Evolutionary conservation across 257 asterid genomes (phyloP).

Genomic region (Penstemon barbatus): DNA sequence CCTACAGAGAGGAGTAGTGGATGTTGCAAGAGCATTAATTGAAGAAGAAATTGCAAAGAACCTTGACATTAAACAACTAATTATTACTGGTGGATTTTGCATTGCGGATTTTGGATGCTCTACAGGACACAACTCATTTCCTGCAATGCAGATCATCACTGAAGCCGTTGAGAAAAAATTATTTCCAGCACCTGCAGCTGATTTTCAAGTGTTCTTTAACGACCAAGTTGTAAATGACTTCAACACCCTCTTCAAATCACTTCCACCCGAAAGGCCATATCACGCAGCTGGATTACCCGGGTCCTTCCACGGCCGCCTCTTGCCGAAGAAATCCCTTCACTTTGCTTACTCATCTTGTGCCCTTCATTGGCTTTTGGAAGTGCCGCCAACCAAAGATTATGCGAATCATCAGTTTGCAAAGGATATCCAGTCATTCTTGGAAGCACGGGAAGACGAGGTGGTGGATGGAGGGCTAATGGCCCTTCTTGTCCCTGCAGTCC

Average conservation of each 20-base stretch:
- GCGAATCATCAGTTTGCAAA: constrained; percentile 30
- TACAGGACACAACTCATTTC: constrained; percentile 51
- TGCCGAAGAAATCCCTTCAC: constrained; percentile 45
- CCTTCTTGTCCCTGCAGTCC: constrained; percentile 46
- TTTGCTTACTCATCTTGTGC: constrained; percentile 48
- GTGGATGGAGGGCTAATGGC: constrained; percentile 50
- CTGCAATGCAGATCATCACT: constrained; percentile 41
- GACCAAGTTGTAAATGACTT: constrained; percentile 48
- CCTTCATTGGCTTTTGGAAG: constrained; percentile 46
- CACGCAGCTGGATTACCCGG: constrained; percentile 53
- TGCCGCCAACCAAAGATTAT: constrained; percentile 42
- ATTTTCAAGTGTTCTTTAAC: constrained; percentile 48
- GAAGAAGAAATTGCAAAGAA: constrained; percentile 36
- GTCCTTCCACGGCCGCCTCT: constrained; percentile 41
- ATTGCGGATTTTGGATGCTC: constrained; percentile 63
- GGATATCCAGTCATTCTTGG: constrained; percentile 39
- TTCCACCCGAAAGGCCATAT: constrained; percentile 38
- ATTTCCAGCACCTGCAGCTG: constrained; percentile 26
- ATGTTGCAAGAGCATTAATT: constrained; percentile 32
- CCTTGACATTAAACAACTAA: constrained; percentile 22
- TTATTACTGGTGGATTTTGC: constrained; percentile 19
- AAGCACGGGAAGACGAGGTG: constrained; percentile 51
- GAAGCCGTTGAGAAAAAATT: constrained; percentile 30
- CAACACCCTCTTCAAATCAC: constrained; percentile 45
- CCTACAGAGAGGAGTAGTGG: constrained; percentile 38